phyloP scores from a whole-genome alignment of 208 protist species.

The Angomonas deanei region DNA sequence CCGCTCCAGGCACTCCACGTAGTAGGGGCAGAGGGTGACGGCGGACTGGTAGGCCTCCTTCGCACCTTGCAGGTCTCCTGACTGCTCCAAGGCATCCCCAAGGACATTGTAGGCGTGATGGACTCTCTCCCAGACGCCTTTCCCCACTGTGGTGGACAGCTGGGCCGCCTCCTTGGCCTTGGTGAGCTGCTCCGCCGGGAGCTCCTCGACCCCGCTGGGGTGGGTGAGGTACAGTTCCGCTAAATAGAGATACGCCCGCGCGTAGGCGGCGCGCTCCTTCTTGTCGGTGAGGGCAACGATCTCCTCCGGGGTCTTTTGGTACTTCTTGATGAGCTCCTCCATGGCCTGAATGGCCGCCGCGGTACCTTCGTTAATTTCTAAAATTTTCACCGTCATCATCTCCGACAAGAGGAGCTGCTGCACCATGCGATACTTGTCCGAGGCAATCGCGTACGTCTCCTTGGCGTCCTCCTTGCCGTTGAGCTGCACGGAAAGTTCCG shows the following conservation, averaged over 20 bases:
- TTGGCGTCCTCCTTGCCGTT: slow-evolving; percentile 73
- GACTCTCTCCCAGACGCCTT: slow-evolving; percentile 67
- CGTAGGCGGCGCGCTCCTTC: slow-evolving; percentile 45
- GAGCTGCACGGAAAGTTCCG: slow-evolving; percentile 73
- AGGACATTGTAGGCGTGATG: slow-evolving; percentile 50
- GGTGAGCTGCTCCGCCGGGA: slow-evolving; percentile 13
- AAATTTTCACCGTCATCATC: slow-evolving; percentile 72
- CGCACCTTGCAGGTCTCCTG: slow-evolving; percentile 44
- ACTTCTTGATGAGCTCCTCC: slow-evolving; percentile 36
- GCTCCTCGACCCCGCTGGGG: background rate
- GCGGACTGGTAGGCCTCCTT: slow-evolving; percentile 46
- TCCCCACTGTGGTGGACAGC: slow-evolving; percentile 19
- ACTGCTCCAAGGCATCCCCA: slow-evolving; percentile 47
- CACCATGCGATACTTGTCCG: slow-evolving; percentile 78
- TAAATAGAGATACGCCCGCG: slow-evolving; percentile 64
- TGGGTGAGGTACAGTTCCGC: slow-evolving; percentile 56
- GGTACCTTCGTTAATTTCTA: slow-evolving; percentile 47
- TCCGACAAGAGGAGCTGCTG: slow-evolving; percentile 70
- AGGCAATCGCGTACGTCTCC: slow-evolving; percentile 68
- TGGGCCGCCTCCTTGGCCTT: slow-evolving; percentile 44
- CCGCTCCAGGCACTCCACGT: slow-evolving; percentile 56
- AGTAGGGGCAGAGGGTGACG: slow-evolving; percentile 45
- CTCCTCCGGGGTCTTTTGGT: slow-evolving; percentile 33
- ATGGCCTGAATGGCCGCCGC: slow-evolving; percentile 52
- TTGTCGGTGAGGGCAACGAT: slow-evolving; percentile 12